These are phyloP conservation scores for Pichia sp. DNA, from an alignment of 1,139 yeast genomes.

Conservation along the genomic window DNA sequence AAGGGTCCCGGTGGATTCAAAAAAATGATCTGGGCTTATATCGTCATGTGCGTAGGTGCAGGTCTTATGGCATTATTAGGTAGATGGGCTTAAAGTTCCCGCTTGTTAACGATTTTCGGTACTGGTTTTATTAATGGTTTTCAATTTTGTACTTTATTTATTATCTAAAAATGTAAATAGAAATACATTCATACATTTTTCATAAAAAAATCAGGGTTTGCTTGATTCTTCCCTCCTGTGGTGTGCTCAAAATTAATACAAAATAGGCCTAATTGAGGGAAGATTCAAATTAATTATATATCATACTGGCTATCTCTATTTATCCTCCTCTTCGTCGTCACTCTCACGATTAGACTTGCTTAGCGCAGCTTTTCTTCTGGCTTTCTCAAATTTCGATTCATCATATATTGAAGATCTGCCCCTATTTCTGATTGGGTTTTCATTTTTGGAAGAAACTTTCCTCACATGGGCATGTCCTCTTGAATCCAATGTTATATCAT, in stretches of 20 bases:
- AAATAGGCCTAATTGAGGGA: background rate
- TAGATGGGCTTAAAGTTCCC: conserved; percentile 56
- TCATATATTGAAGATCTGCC: background rate
- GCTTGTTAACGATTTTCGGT: background rate
- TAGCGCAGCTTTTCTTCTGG: conserved; percentile 77
- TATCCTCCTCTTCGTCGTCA: conserved; percentile 54
- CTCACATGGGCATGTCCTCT: background rate
- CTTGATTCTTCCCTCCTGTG: conserved; percentile 1
- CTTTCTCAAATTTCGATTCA: conserved; percentile 49
- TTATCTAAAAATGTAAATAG: background rate
- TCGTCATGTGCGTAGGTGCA: conserved; percentile 60
- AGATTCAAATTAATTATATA: background rate
- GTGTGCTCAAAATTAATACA: background rate
- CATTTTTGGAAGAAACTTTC: background rate
- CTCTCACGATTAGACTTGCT: conserved; percentile 48
- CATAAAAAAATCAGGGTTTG: background rate
- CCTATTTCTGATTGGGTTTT: background rate
- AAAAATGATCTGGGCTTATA: conserved; percentile 38
- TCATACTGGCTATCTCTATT: background rate
- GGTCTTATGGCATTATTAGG: conserved; percentile 84
- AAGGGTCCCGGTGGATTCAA: conserved; percentile 46
- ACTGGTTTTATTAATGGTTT: background rate
- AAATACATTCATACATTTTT: background rate
- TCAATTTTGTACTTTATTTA: background rate
- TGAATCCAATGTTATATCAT: conserved; percentile 3